Evolutionary conservation across 1,139 yeast genomes (phyloP).

Genomic region (Lodderomyces parapsilosis): DNA sequence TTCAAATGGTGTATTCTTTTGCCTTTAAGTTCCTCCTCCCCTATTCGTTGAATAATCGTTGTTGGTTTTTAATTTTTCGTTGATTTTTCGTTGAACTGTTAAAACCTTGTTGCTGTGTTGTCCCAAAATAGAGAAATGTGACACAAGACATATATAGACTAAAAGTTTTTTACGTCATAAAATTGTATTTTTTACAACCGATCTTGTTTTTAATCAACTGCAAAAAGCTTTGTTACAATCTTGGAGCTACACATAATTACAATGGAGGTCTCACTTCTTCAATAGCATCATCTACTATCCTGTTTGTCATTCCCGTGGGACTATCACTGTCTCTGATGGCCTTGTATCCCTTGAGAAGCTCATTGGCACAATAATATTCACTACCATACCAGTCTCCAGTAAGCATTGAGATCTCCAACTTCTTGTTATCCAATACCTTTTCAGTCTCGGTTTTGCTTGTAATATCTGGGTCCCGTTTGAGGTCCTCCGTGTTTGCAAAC

Average conservation of each 20-base stretch:
- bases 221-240: no score
- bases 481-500: constrained; percentile 11
- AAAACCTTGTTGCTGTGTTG: neutral
- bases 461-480: neutral
- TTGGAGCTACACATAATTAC: constrained; percentile 16
- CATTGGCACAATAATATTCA: constrained; percentile 37
- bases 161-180: neutral
- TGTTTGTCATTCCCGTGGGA: constrained; percentile 36
- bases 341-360: constrained; percentile 25
- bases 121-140: neutral
- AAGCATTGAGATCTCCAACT: constrained; percentile 33
- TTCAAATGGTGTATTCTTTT: neutral
- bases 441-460: neutral
- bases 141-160: neutral
- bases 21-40: neutral
- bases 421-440: constrained; percentile 14
- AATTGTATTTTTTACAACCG: neutral
- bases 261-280: constrained; percentile 40
- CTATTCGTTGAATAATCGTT: neutral
- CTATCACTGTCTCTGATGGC: constrained; percentile 21
- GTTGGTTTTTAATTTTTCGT: neutral
- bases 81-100: neutral
- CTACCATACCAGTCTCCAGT: constrained; percentile 51
- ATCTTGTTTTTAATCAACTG: no score
- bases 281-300: constrained; percentile 39